A percentile compares a stretch with the other conserved stretches of the same genome.
phyloP scores from a whole-genome alignment of 768 basidiomycete species.

The Crassisporium funariophilum region DNA sequence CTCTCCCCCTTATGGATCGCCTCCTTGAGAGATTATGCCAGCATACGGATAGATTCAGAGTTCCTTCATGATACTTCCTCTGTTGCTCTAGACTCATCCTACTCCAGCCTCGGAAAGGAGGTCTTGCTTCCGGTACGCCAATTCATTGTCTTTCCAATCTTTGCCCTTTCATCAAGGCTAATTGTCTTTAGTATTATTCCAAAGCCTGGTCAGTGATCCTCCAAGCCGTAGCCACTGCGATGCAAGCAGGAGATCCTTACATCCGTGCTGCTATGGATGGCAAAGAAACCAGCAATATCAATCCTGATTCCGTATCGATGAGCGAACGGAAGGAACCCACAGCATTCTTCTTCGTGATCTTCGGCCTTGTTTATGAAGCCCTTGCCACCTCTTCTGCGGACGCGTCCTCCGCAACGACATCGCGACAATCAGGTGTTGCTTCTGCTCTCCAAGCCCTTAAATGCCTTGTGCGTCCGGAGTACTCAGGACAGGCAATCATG shows the following conservation, averaged over 20 bases:
- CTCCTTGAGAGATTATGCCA: constrained; percentile 88
- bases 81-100: constrained; percentile 77
- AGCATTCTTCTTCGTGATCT: constrained; percentile 84
- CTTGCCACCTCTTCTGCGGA: constrained; percentile 69
- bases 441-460: constrained; percentile 78
- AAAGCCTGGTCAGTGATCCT: constrained; percentile 82
- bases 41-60: constrained; percentile 87
- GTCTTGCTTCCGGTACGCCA: constrained; percentile 83
- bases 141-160: neutral
- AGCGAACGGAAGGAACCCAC: constrained; percentile 61
- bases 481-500: constrained; percentile 78
- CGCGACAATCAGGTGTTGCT: constrained; percentile 49
- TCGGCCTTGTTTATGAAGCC: constrained; percentile 93
- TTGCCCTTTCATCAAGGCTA: neutral
- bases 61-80: constrained; percentile 75
- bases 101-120: constrained; percentile 87
- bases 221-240: constrained; percentile 80
- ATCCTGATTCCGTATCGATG: constrained; percentile 23
- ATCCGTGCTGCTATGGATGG: constrained; percentile 86
- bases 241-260: constrained; percentile 68
- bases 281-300: constrained; percentile 41
- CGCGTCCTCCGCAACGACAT: constrained; percentile 42
- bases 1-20: constrained; percentile 88
- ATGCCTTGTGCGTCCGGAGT: constrained; percentile 76
- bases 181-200: constrained; percentile 72